Evolutionary conservation across 129 eudicot species (phyloP).

Genomic region (Logfia minima): DNA sequence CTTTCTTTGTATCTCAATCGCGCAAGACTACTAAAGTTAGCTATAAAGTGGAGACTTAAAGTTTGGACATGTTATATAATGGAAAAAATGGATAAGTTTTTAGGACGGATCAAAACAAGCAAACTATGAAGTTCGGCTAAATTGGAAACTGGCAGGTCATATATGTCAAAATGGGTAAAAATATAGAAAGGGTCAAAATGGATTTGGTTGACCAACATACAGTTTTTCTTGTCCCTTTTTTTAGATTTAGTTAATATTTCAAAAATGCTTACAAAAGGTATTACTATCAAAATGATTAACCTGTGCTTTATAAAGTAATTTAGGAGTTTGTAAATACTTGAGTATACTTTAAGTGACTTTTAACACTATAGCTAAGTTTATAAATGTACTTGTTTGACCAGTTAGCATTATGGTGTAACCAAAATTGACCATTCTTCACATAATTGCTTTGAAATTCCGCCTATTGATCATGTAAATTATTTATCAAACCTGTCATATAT

Average conservation of each 20-base stretch:
- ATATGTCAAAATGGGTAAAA: neutral
- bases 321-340: neutral
- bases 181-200: neutral
- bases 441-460: neutral
- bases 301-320: neutral
- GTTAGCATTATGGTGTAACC: neutral
- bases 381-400: neutral
- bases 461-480: neutral
- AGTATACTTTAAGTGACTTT: neutral
- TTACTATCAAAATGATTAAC: neutral
- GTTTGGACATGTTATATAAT: neutral
- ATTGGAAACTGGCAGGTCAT: neutral
- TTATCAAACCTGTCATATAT: no score
- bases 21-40: neutral
- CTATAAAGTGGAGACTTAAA: neutral
- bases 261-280: neutral
- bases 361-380: neutral
- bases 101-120: neutral
- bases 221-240: neutral
- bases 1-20: neutral
- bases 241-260: neutral
- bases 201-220: neutral
- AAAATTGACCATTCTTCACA: neutral
- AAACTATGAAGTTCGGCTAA: neutral
- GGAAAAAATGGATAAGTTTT: neutral